phyloP scores from a whole-genome alignment of 1,139 yeast species.

The Groenewaldozyma auringiensis region DNA sequence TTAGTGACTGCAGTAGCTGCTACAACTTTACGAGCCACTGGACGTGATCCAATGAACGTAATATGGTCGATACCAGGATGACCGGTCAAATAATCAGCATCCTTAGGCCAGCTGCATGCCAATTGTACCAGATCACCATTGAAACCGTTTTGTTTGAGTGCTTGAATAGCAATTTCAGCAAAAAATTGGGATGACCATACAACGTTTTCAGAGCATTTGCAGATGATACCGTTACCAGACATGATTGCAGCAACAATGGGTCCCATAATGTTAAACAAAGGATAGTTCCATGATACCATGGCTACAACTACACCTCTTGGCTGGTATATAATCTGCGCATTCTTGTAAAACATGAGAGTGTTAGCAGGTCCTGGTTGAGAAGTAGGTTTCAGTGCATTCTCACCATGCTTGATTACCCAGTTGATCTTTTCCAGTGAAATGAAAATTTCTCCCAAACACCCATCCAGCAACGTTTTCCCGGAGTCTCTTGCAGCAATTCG shows the following conservation, averaged over 20 bases:
- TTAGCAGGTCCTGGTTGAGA: constrained; percentile 83
- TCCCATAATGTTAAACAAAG: constrained; percentile 80
- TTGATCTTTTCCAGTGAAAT: constrained; percentile 86
- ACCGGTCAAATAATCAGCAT: constrained; percentile 76
- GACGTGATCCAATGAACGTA: constrained; percentile 92
- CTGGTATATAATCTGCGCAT: constrained; percentile 88
- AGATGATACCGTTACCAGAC: constrained; percentile 83
- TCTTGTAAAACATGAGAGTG: constrained; percentile 71
- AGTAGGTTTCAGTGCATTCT: constrained; percentile 58
- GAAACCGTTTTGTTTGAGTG: constrained; percentile 63
- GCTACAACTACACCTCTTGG: constrained; percentile 87
- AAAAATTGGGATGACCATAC: constrained; percentile 89
- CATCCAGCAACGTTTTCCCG: constrained; percentile 93
- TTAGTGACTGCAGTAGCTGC: constrained; percentile 65
- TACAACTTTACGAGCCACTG: constrained; percentile 84
- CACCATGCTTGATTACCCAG: constrained; percentile 86
- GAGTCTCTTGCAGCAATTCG: constrained; percentile 93
- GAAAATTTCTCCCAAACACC: constrained; percentile 86
- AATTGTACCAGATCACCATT: constrained; percentile 80
- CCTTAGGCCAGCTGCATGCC: constrained; percentile 67
- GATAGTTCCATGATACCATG: constrained; percentile 93
- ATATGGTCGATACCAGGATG: constrained; percentile 79
- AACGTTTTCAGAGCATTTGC: constrained; percentile 92
- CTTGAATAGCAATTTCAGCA: constrained; percentile 58
- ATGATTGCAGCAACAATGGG: constrained; percentile 83